These are phyloP conservation scores for Globisporangium rhizosaccharum DNA, from an alignment of 352 stramenopile species.

Conservation along the genomic window DNA sequence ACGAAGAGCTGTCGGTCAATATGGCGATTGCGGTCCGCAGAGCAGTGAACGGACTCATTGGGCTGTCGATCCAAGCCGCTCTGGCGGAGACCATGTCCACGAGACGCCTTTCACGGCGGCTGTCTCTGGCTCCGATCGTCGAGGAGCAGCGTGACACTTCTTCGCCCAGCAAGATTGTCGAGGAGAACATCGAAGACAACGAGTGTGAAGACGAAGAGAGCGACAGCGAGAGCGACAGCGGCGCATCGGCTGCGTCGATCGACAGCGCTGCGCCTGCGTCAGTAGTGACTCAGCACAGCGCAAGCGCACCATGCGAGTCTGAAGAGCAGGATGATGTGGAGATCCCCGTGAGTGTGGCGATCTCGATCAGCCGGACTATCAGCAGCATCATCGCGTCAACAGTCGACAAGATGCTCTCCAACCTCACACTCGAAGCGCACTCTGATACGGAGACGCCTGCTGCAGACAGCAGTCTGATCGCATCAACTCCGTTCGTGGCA, in stretches of 20 bases:
- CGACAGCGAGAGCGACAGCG: not conserved
- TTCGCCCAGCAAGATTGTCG: not conserved
- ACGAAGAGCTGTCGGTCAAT: slow-evolving; percentile 20
- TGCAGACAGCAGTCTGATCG: not conserved
- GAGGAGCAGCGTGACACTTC: slow-evolving; percentile 11
- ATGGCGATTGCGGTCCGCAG: slow-evolving; percentile 37
- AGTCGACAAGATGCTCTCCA: slow-evolving; percentile 20
- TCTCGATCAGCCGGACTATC: slow-evolving; percentile 25
- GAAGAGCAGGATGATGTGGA: slow-evolving; percentile 8
- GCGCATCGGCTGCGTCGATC: too few species aligned
- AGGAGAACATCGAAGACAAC: slow-evolving; percentile 1
- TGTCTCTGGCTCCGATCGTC: slow-evolving; percentile 12
- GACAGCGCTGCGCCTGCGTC: not conserved
- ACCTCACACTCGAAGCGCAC: slow-evolving; percentile 2
- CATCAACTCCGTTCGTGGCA: too few species aligned
- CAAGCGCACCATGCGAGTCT: not conserved
- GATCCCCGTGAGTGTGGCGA: slow-evolving; percentile 19
- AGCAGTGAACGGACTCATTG: slow-evolving; percentile 35
- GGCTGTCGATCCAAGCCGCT: slow-evolving; percentile 33
- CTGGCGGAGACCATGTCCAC: slow-evolving; percentile 23
- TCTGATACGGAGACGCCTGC: too few species aligned
- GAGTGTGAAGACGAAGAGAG: not conserved
- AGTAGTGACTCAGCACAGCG: too few species aligned
- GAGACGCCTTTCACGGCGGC: slow-evolving; percentile 14
- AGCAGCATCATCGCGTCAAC: slow-evolving; percentile 24